Conservation (phyloP, 108 stramenopile species). For the Schizochytrium sp. region DNA sequence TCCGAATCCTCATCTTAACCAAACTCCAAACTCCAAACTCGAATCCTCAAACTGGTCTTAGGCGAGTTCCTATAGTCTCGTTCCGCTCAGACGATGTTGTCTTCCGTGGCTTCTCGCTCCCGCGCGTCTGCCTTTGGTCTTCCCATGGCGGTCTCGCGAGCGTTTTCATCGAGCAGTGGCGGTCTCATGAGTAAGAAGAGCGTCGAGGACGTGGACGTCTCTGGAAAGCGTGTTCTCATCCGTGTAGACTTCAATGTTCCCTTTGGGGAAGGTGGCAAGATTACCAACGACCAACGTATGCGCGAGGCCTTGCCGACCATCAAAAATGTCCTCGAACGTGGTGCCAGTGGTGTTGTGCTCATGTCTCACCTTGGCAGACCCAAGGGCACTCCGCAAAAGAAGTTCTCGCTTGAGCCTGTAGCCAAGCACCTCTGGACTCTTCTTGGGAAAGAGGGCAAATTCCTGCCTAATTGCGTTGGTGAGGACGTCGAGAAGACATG, state of each 20-base stretch:
- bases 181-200: constrained; percentile 57
- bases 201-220: constrained; percentile 64
- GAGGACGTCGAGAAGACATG: constrained; percentile 88
- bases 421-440: constrained; percentile 73
- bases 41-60: no score
- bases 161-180: not conserved
- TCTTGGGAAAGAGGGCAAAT: constrained; percentile 57
- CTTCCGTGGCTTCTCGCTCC: no score
- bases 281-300: constrained; percentile 99
- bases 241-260: constrained; percentile 79
- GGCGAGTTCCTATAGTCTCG: no score
- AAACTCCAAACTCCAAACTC: no score
- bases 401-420: constrained; percentile 97
- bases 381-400: constrained; percentile 96
- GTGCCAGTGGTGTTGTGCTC: constrained; percentile 92
- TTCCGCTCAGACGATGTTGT: no score
- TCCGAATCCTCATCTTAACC: no score
- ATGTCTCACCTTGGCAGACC: constrained; percentile 99
- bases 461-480: constrained; percentile 80
- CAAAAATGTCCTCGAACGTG: constrained; percentile 94
- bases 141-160: no score
- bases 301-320: constrained; percentile 98
- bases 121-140: no score
- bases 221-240: constrained; percentile 73
- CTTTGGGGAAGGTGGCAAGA: constrained; percentile 84